Base-by-base conservation (phyloP, 2,329 filamentous ascomycete genomes). In the Aspergillus sp. region DNA sequence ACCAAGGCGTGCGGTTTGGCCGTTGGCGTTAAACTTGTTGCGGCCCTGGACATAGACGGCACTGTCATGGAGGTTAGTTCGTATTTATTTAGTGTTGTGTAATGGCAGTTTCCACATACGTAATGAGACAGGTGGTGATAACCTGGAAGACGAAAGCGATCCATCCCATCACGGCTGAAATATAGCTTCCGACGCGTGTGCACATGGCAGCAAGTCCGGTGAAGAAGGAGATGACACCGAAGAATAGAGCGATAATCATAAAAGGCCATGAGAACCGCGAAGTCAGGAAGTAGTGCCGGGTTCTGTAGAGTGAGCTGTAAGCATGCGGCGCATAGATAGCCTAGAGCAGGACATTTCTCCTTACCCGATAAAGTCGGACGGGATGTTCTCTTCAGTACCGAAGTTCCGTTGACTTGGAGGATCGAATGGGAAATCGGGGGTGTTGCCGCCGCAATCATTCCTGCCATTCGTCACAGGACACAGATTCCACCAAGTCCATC, bases 241-340 rank as follows among this genome's bases (percentile, higher is more conserved):
- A 95, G 80, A 96, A 86, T 39, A 97, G 84, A 17, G 87, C 86
- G 64, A 98, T 88, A 56, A 98, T 80, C 79, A 90, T 90, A 76
- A 96, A 95, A 39, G 93, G 91, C 84, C 93, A 98, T 74, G 91
- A 89, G 79, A 97, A 96, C 41, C 93, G 86, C 79, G 91, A 96
- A 71, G 95, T 82, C 77, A 92, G 91, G 79, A 84, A 98, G 80
- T 87, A 96, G 62, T 80, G 84, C 65, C 86, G 80, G 9, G 78
- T 76, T 39, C 88, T 80, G 57, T 9, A 4, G 17, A 17, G 44
- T 21, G 55, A 52, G 48, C 31, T 39, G 33, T 23, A 7, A 55
- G 51, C 27, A 24, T 19, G 27, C 15, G 17, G 21, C 8, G 17
- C 33, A 7, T 11, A 35, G 6, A n/a, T 5, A 15, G 9, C 17